Evolutionary conservation across 306 rosid species (phyloP), one percentile per base, ranked within the genome.

Genomic region (Nissolia schottii): DNA sequence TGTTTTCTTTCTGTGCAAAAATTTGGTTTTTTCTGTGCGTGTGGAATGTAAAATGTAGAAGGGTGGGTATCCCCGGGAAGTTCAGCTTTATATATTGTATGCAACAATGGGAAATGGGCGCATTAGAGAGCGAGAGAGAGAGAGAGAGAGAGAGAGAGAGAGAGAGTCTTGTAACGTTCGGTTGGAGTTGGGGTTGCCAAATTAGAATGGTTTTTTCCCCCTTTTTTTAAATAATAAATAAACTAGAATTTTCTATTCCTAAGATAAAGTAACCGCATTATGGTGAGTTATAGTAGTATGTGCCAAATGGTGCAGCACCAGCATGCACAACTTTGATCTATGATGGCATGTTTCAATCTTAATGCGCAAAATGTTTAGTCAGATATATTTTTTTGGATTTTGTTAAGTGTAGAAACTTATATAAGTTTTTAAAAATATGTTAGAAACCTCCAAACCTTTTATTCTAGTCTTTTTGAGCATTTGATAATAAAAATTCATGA

Each of bases 91-190:
- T 9, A 14, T 41, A 19, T 8, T 32, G 14, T 5, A 54, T n/a
- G 22, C 62, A 34, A 6, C 15, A 53, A 37, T 20, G 37, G 12
- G 25, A 54, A 18, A 49, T 23, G n/a, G n/a, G n/a, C 38, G 5
- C 38, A 34, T 1, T n/a, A n/a, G n/a, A n/a, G n/a, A n/a, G n/a
- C 9, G 11, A 45, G 19, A 45, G 41, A 31, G 38, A 49, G 41
- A 61, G 10, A n/a, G 11, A 49, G 0, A 29, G 5, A 16, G 45
- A 71, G 46, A 10, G 57, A 57, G 48, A 8, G 79, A 14, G 49
- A n/a, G n/a, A n/a, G n/a, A n/a, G n/a, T n/a, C n/a, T n/a, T n/a
- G 23, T 69, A 76, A 57, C 80, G 80, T 43, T 70, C 76, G 55
- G 55, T 55, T 48, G 43, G 45, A 15, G 45, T 55, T 55, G 56